Percentiles rank a stretch among this genome's conserved stretches.
phyloP scores from a whole-genome alignment of 176 grass and related monocot species.

The Musa beccarii region DNA sequence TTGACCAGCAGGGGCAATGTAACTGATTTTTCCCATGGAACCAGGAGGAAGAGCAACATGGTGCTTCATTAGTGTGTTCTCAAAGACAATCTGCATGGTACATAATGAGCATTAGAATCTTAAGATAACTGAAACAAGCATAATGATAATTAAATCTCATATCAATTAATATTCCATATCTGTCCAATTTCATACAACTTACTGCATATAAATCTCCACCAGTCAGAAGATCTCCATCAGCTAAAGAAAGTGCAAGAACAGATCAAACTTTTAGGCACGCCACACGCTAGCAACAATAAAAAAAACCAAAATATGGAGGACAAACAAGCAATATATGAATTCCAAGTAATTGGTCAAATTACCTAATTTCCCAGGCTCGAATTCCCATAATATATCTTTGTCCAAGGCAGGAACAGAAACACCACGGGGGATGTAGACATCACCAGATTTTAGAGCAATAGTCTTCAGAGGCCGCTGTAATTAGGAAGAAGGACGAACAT shows the following conservation, averaged over 20 bases:
- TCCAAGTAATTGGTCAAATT: slow-evolving; percentile 2
- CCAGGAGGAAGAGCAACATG: slow-evolving; percentile 74
- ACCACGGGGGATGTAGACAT: slow-evolving; percentile 87
- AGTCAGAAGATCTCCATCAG: slow-evolving; percentile 50
- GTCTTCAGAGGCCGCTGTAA: slow-evolving; percentile 78
- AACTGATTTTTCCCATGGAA: slow-evolving; percentile 68
- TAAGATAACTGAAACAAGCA: background rate
- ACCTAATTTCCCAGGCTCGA: slow-evolving; percentile 48
- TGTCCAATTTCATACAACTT: slow-evolving; percentile 16
- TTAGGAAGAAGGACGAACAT: background rate
- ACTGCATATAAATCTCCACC: slow-evolving; percentile 77
- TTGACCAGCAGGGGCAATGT: slow-evolving; percentile 58
- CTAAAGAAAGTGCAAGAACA: slow-evolving; percentile 38
- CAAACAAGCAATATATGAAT: background rate
- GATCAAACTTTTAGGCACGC: background rate
- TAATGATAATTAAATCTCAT: background rate
- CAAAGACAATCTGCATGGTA: slow-evolving; percentile 44
- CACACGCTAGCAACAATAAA: background rate
- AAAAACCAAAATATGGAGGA: background rate
- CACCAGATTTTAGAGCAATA: slow-evolving; percentile 74
- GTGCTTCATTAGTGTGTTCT: slow-evolving; percentile 76
- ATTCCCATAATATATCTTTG: slow-evolving; percentile 74
- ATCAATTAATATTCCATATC: background rate
- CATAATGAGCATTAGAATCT: slow-evolving; percentile 14
- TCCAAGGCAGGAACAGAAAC: slow-evolving; percentile 77